Conservation (phyloP, 2,329 filamentous ascomycete species). For the Curvularia hawaiiensis region DNA sequence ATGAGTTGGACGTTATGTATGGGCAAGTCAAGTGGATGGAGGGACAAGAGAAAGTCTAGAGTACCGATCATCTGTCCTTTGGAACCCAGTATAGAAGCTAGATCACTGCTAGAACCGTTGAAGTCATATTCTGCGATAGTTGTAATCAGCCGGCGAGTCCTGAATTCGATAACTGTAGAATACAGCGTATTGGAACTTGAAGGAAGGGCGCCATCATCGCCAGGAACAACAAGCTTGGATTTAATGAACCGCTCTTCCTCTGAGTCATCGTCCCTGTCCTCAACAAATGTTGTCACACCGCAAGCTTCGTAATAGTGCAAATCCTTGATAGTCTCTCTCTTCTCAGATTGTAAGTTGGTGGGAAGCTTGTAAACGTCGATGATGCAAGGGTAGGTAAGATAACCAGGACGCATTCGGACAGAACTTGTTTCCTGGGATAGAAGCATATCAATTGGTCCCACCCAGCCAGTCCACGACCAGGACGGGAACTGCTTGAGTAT, state of each 20-base stretch:
- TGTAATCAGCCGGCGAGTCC: neutral
- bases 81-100: neutral
- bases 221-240: neutral
- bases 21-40: neutral
- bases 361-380: neutral
- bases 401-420: neutral
- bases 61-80: neutral
- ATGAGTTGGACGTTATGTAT: neutral
- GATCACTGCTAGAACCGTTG: neutral
- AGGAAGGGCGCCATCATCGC: neutral
- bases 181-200: neutral
- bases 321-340: neutral
- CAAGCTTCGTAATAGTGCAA: neutral
- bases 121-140: neutral
- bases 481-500: neutral
- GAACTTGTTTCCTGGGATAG: neutral
- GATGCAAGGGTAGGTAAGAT: neutral
- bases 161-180: neutral
- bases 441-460: neutral
- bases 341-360: neutral
- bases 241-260: neutral
- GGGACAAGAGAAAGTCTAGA: neutral
- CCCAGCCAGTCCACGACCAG: neutral
- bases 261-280: no score
- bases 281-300: neutral